Conservation (phyloP, 495 filamentous ascomycete genomes). For the Aspergillus carlsbadensis region DNA sequence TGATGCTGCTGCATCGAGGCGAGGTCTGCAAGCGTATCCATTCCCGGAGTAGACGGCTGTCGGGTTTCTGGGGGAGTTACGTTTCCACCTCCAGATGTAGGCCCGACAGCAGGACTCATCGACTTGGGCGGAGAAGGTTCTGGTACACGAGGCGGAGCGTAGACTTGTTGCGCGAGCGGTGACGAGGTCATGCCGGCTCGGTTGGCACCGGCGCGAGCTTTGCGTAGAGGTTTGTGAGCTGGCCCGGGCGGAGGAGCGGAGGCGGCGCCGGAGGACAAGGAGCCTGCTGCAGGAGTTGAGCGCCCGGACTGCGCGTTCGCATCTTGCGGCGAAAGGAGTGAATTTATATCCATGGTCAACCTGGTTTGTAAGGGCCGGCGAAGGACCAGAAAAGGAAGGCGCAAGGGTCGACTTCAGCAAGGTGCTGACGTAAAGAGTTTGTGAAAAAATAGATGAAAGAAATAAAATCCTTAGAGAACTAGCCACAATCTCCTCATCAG, state of each 20-base stretch:
- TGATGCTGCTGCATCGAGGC: conserved; percentile 68
- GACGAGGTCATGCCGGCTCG: conserved; percentile 41
- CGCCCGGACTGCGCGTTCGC: conserved; percentile 50
- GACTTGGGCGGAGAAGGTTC: conserved; percentile 34
- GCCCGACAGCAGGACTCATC: conserved; percentile 23
- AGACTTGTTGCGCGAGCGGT: conserved; percentile 42
- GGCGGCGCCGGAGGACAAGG: conserved; percentile 29
- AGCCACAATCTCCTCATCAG: conserved; percentile 35
- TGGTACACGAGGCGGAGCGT: conserved; percentile 32
- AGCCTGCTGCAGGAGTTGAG: conserved; percentile 38
- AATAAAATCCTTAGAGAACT: conserved; percentile 34
- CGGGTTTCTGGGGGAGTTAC: conserved; percentile 39
- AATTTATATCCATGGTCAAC: conserved; percentile 68
- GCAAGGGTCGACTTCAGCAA: conserved; percentile 9
- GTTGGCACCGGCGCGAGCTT: conserved; percentile 32
- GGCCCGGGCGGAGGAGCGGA: conserved; percentile 27
- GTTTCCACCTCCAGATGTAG: conserved; percentile 32
- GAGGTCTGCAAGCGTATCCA: conserved; percentile 66
- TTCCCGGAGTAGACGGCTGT: conserved; percentile 56
- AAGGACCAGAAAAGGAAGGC: conserved; percentile 6
- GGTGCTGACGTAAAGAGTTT: conserved; percentile 19
- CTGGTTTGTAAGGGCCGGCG: neutral
- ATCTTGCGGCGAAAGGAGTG: conserved; percentile 68
- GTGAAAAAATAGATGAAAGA: conserved; percentile 10
- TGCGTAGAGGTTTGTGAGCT: conserved; percentile 35